Percentiles rank a stretch among this genome's conserved stretches.
Evolutionary conservation across 192 early-diverging fungal genomes (phyloP).

Genomic region (Entomortierella beljakovae): DNA sequence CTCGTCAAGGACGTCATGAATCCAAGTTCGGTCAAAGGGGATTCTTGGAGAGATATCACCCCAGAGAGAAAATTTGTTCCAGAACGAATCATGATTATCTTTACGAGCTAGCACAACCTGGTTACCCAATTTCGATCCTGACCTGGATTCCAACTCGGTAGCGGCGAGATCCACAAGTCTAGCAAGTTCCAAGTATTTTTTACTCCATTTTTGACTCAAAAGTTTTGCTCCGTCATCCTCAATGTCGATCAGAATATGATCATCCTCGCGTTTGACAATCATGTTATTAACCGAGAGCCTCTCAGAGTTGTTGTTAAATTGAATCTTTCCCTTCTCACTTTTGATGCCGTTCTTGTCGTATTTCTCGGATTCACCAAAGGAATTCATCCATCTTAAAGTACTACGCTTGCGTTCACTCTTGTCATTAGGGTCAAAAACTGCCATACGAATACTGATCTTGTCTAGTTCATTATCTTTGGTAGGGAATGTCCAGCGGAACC

Average conservation of each 20-base stretch:
- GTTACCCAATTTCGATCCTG: constrained; percentile 22
- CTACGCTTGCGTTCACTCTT: constrained; percentile 16
- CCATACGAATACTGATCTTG: constrained; percentile 34
- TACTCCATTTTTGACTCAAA: constrained; percentile 33
- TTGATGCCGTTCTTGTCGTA: background rate
- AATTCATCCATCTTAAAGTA: constrained; percentile 11
- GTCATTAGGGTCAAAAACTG: constrained; percentile 39
- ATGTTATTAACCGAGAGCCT: constrained; percentile 9
- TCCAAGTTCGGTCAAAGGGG: constrained; percentile 38
- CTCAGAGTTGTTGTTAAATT: constrained; percentile 13
- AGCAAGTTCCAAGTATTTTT: constrained; percentile 29
- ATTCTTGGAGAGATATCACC: constrained; percentile 30
- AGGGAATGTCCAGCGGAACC: constrained; percentile 47
- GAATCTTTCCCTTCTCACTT: background rate
- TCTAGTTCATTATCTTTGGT: constrained; percentile 4
- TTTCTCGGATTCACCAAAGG: background rate
- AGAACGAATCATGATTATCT: constrained; percentile 11
- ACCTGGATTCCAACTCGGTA: constrained; percentile 18
- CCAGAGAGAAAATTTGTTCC: constrained; percentile 29
- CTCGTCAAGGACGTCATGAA: constrained; percentile 38
- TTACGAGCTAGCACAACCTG: constrained; percentile 38
- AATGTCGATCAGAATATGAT: constrained; percentile 33
- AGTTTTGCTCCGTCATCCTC: constrained; percentile 45
- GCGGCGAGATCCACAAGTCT: constrained; percentile 31
- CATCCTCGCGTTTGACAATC: constrained; percentile 8